Evolutionary conservation across 306 rosid species (phyloP).

Genomic region (Sophora flavescens): DNA sequence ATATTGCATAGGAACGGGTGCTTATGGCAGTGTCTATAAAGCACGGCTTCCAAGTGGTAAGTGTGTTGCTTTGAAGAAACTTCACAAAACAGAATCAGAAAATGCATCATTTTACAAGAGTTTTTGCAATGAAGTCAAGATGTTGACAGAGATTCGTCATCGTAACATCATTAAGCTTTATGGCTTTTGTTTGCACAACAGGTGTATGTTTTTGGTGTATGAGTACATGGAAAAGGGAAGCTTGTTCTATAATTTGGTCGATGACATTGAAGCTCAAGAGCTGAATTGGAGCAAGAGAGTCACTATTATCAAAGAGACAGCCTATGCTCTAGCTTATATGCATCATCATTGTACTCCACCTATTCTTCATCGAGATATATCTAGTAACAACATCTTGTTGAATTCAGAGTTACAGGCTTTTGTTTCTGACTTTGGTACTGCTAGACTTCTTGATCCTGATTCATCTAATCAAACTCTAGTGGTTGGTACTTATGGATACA

Average conservation of each 20-base stretch:
- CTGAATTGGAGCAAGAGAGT: conserved; percentile 28
- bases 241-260: neutral
- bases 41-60: neutral
- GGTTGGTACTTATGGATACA: conserved; percentile 23
- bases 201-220: conserved; percentile 21
- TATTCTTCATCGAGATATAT: conserved; percentile 38
- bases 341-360: conserved; percentile 24
- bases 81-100: conserved; percentile 3
- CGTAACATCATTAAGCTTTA: conserved; percentile 6
- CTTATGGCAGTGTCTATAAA: conserved; percentile 8
- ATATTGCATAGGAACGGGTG: conserved; percentile 21
- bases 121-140: conserved; percentile 7
- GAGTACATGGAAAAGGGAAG: conserved; percentile 41
- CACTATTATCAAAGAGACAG: conserved; percentile 1
- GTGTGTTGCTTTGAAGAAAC: conserved; percentile 27
- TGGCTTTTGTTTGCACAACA: conserved; percentile 32
- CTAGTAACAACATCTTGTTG: conserved; percentile 35
- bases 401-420: conserved; percentile 11
- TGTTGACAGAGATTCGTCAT: conserved; percentile 15
- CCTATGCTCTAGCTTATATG: conserved; percentile 33
- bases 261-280: neutral
- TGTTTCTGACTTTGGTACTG: conserved; percentile 21
- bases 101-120: neutral
- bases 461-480: conserved; percentile 2
- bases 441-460: conserved; percentile 29